Evolutionary conservation across 2,329 filamentous ascomycete genomes (phyloP).

Genomic region (Fusarium napiforme): DNA sequence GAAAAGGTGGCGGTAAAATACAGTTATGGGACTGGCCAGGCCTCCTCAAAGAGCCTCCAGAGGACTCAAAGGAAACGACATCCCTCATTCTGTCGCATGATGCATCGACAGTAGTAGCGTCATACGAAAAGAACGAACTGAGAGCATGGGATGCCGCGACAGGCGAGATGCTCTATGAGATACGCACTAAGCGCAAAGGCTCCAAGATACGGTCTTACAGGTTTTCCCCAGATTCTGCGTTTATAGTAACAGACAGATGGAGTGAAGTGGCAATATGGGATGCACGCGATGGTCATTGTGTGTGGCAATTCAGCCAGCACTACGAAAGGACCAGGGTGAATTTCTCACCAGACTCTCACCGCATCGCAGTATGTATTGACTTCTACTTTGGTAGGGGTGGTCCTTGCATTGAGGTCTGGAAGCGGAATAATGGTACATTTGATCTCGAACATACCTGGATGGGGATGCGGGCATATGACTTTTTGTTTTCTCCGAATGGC

Average conservation of each 20-base stretch:
- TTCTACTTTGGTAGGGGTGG: rapidly evolving
- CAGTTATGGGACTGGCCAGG: neutral
- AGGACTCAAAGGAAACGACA: rapidly evolving
- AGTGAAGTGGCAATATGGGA: neutral
- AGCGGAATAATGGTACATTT: neutral
- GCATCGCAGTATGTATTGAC: neutral
- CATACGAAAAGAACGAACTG: rapidly evolving
- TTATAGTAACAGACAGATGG: neutral
- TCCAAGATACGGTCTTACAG: rapidly evolving
- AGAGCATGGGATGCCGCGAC: neutral
- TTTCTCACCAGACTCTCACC: neutral
- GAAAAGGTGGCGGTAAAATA: rapidly evolving
- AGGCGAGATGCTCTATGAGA: rapidly evolving
- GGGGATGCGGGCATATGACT: rapidly evolving
- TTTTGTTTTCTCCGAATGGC: neutral
- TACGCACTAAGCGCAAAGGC: rapidly evolving
- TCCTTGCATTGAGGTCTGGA: neutral
- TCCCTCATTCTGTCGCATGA: neutral
- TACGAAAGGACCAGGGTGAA: rapidly evolving
- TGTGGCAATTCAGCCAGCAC: rapidly evolving
- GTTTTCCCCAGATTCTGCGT: neutral
- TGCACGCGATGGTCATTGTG: neutral
- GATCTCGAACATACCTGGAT: neutral
- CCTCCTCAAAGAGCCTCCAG: neutral
- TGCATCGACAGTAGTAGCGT: neutral